Conservation (phyloP, 305 asterid species). For the Fraxinus sp. region DNA sequence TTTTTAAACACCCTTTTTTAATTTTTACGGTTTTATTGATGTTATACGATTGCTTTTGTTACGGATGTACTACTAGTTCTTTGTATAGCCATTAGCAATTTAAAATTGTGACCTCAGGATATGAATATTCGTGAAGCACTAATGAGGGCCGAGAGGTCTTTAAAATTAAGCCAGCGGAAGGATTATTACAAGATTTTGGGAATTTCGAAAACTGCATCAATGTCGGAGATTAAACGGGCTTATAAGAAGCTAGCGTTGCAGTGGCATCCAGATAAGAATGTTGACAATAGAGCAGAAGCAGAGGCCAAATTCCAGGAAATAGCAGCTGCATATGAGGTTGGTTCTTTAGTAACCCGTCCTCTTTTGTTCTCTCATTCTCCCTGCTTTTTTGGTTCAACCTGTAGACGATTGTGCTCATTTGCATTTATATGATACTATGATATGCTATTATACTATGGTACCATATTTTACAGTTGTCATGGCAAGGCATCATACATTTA, state of each 20-base stretch:
- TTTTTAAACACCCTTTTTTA: not conserved
- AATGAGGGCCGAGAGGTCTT: conserved; percentile 71
- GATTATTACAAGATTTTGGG: conserved; percentile 97
- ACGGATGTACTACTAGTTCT: not conserved
- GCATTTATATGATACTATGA: not conserved
- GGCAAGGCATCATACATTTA: not conserved
- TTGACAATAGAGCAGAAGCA: conserved; percentile 89
- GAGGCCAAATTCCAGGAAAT: conserved; percentile 88
- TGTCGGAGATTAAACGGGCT: conserved; percentile 87
- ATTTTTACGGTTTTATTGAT: not conserved
- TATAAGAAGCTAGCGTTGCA: conserved; percentile 95
- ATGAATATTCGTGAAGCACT: conserved; percentile 64
- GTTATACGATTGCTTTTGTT: not conserved
- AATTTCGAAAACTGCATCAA: conserved; percentile 62
- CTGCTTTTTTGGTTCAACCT: not conserved
- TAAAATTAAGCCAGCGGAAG: conserved; percentile 82
- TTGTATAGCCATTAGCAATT: conserved; percentile 3
- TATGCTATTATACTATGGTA: not conserved
- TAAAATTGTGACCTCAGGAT: conserved; percentile 45
- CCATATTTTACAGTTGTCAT: not conserved
- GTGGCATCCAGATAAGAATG: conserved; percentile 73
- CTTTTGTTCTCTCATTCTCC: not conserved
- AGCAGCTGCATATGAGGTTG: conserved; percentile 98
- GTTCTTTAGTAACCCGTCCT: not conserved
- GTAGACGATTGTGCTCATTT: not conserved